These are phyloP conservation scores for Crataegus laevigata DNA, from an alignment of 306 rosid genomes.

Conservation along the genomic window DNA sequence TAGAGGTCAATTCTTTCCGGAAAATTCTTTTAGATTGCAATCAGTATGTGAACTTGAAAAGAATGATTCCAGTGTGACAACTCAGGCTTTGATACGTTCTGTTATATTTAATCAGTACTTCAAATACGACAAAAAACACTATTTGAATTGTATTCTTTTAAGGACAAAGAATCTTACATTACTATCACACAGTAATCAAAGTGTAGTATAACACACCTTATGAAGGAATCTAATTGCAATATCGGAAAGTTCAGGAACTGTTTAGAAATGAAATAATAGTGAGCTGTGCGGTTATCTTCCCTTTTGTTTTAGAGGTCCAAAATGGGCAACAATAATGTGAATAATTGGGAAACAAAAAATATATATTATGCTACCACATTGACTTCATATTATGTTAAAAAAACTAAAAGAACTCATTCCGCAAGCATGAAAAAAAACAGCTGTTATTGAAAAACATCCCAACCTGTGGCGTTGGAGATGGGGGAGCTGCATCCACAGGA, in stretches of 20 bases:
- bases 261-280: background rate
- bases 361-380: background rate
- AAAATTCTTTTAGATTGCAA: background rate
- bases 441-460: slow-evolving; percentile 1
- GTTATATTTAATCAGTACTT: background rate
- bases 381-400: background rate
- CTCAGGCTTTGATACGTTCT: too few species aligned
- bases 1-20: background rate
- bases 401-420: background rate
- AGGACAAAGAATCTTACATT: background rate
- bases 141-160: background rate
- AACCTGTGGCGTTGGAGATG: slow-evolving; percentile 96
- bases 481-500: slow-evolving; percentile 93
- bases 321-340: background rate
- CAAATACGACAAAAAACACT: background rate
- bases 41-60: background rate
- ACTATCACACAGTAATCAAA: background rate
- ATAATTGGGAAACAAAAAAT: background rate
- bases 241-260: background rate
- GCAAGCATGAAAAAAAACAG: background rate
- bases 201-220: background rate
- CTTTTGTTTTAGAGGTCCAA: background rate
- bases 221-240: background rate
- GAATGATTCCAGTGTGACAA: background rate
- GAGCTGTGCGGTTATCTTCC: background rate